Percentiles rank a stretch among this genome's conserved stretches.
Evolutionary conservation across 148 eudicot species (phyloP).

Genomic region (Salicornia ramosissima): DNA sequence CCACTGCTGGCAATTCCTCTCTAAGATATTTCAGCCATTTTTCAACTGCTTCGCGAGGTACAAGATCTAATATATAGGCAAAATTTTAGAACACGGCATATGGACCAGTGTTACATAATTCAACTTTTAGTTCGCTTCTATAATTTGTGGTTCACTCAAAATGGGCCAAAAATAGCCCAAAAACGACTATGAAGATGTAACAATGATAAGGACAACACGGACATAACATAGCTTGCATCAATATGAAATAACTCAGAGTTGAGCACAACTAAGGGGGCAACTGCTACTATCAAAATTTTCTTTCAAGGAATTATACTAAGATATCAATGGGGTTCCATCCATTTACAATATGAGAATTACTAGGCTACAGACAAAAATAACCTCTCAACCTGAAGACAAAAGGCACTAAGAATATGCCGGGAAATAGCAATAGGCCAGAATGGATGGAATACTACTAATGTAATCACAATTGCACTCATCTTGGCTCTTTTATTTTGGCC

Average conservation of each 20-base stretch:
- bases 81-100: conserved; percentile 7
- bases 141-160: too few relatives aligned
- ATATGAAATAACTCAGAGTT: neutral
- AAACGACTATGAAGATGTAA: too few relatives aligned
- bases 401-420: neutral
- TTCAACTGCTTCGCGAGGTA: conserved; percentile 90
- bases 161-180: too few relatives aligned
- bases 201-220: too few relatives aligned
- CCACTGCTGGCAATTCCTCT: conserved; percentile 91
- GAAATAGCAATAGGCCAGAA: neutral
- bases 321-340: neutral
- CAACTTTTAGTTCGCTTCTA: too few relatives aligned
- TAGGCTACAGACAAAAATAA: neutral
- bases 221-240: neutral
- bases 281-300: neutral
- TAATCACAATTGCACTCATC: neutral
- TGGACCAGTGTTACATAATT: too few relatives aligned
- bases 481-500: neutral
- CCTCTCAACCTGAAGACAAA: neutral
- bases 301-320: neutral
- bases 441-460: neutral
- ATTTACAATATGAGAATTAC: neutral
- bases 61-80: conserved; percentile 58
- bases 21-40: conserved; percentile 99
- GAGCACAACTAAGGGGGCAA: neutral